Conservation (phyloP, 1,284 basidiomycete genomes). For the Abortiporus biennis region DNA sequence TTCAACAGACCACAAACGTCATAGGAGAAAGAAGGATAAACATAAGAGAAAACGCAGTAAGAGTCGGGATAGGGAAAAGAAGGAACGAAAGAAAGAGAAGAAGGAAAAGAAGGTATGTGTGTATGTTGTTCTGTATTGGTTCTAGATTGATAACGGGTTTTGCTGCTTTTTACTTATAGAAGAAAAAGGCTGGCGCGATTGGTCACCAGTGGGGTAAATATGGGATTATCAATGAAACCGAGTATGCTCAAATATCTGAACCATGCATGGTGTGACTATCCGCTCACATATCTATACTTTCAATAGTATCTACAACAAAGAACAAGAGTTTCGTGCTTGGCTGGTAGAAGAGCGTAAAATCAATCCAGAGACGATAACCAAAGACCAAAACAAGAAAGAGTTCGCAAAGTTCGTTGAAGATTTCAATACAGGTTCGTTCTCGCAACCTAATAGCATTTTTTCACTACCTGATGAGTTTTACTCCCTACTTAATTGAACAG, state of each 20-base stretch:
- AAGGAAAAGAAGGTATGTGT: constrained; percentile 54
- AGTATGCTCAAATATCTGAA: constrained; percentile 49
- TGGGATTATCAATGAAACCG: constrained; percentile 77
- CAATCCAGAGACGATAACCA: constrained; percentile 81
- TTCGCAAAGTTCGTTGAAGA: constrained; percentile 79
- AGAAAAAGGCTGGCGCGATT: constrained; percentile 49
- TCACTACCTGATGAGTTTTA: background rate
- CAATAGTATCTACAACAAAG: constrained; percentile 69
- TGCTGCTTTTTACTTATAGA: constrained; percentile 29
- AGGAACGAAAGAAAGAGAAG: constrained; percentile 61
- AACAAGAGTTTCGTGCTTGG: constrained; percentile 84
- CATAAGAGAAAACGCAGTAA: constrained; percentile 42
- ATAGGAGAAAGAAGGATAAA: constrained; percentile 34
- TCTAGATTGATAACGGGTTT: constrained; percentile 1
- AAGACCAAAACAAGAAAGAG: constrained; percentile 80
- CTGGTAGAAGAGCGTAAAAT: constrained; percentile 84
- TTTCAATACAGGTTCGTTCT: constrained; percentile 81
- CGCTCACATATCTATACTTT: background rate
- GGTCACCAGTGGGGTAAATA: constrained; percentile 82
- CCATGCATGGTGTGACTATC: background rate
- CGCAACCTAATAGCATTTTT: no score
- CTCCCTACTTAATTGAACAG: constrained; percentile 31
- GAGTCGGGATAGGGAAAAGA: constrained; percentile 46
- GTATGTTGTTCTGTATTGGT: background rate
- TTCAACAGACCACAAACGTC: constrained; percentile 33